A percentile compares a stretch with the other conserved stretches of the same genome.
Evolutionary conservation across 495 filamentous ascomycete genomes (phyloP).

Genomic region (Podospora fimiseda): DNA sequence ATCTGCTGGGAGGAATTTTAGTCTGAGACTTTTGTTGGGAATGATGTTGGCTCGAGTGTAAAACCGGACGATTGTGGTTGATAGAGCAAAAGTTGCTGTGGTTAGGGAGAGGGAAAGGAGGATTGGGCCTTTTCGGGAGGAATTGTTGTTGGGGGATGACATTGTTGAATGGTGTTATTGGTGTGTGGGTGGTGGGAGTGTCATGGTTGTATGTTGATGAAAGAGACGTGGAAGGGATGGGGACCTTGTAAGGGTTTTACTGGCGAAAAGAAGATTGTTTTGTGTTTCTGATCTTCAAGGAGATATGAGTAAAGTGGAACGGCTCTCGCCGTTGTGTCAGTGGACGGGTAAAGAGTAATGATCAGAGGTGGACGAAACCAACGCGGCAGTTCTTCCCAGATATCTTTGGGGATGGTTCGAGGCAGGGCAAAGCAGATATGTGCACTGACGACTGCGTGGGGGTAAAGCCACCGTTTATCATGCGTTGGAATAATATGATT

Average conservation of each 20-base stretch:
- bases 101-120: constrained; percentile 34
- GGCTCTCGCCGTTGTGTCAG: constrained; percentile 3
- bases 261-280: background rate
- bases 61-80: constrained; percentile 30
- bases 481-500: too few species aligned
- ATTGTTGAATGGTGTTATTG: too few species aligned
- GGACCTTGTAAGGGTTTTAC: background rate
- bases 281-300: background rate
- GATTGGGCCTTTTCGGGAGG: background rate
- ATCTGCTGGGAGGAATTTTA: constrained; percentile 24
- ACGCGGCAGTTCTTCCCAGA: constrained; percentile 27
- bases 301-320: constrained; percentile 8
- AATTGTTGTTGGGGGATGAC: too few species aligned
- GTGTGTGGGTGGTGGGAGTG: too few species aligned
- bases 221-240: constrained; percentile 6
- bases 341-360: constrained; percentile 15
- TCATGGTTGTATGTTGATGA: too few species aligned
- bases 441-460: background rate
- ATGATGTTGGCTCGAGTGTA: constrained; percentile 23
- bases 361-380: constrained; percentile 23
- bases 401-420: constrained; percentile 15
- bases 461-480: background rate
- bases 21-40: background rate
- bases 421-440: background rate
- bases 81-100: constrained; percentile 26